These are phyloP conservation scores for Epichloe sylvatica DNA, from an alignment of 2,329 filamentous ascomycete genomes.

Conservation along the genomic window DNA sequence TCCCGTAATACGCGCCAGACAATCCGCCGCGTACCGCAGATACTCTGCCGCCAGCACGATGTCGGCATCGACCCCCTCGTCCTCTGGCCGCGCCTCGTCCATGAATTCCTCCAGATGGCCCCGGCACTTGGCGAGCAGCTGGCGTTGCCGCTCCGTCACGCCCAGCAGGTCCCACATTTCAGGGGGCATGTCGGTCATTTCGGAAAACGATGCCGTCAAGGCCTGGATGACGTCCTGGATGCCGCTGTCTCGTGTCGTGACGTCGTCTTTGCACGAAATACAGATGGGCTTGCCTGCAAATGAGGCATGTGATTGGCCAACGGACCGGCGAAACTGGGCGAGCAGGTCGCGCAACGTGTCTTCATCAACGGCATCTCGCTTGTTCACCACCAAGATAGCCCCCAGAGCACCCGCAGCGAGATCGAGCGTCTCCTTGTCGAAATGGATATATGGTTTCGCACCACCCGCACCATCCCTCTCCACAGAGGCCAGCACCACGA, in stretches of 20 bases:
- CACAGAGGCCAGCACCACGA: slow-evolving; percentile 67
- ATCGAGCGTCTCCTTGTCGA: slow-evolving; percentile 40
- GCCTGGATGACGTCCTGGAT: slow-evolving; percentile 54
- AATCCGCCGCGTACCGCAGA: slow-evolving; percentile 64
- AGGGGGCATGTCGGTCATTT: slow-evolving; percentile 57
- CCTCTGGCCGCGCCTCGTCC: slow-evolving; percentile 32
- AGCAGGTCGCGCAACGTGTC: slow-evolving; percentile 25
- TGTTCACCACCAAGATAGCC: slow-evolving; percentile 47
- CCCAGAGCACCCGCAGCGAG: slow-evolving; percentile 36
- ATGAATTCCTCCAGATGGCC: slow-evolving; percentile 62
- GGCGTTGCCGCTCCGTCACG: slow-evolving; percentile 77
- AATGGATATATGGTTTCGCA: slow-evolving; percentile 27
- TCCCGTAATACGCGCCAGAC: slow-evolving; percentile 77
- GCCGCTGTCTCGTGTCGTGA: slow-evolving; percentile 37
- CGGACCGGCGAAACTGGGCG: slow-evolving; percentile 20
- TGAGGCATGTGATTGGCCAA: slow-evolving; percentile 10
- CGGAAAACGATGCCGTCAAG: slow-evolving; percentile 53
- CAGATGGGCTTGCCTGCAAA: slow-evolving; percentile 22
- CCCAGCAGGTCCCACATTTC: slow-evolving; percentile 75
- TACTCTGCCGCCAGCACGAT: slow-evolving; percentile 85
- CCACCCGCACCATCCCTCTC: slow-evolving; percentile 31
- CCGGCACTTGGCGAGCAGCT: slow-evolving; percentile 63
- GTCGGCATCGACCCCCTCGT: slow-evolving; percentile 45
- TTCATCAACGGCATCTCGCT: slow-evolving; percentile 36
- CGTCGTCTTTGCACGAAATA: slow-evolving; percentile 58